A percentile compares a stretch with the other conserved stretches of the same genome.
Evolutionary conservation across 2,329 filamentous ascomycete species (phyloP).

Genomic region (Fusarium pseudocircinatum): DNA sequence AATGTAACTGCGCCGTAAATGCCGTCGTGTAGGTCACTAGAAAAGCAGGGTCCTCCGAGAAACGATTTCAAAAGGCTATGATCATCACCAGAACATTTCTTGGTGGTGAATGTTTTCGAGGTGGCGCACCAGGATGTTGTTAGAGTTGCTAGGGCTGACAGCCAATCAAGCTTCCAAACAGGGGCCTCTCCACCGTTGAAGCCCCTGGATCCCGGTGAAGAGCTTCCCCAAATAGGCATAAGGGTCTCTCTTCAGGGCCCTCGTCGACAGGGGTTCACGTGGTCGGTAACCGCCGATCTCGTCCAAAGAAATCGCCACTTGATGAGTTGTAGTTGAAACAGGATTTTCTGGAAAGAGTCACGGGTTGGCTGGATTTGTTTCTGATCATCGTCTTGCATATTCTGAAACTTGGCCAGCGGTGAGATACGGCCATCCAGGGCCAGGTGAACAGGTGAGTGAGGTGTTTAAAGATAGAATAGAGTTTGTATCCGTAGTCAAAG

Average conservation of each 20-base stretch:
- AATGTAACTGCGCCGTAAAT: constrained; percentile 6
- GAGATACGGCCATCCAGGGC: background rate
- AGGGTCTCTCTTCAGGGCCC: constrained; percentile 16
- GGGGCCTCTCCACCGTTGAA: constrained; percentile 8
- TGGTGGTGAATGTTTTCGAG: constrained; percentile 27
- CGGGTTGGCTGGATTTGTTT: constrained; percentile 20
- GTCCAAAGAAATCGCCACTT: constrained; percentile 32
- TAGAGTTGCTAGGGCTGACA: constrained; percentile 4
- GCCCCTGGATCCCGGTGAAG: constrained; percentile 15
- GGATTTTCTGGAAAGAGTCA: constrained; percentile 35
- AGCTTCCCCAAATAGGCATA: constrained; percentile 21
- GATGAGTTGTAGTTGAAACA: constrained; percentile 31
- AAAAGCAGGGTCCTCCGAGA: constrained; percentile 28
- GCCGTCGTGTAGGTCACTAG: constrained; percentile 19
- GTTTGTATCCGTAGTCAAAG: background rate
- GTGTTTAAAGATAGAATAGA: background rate
- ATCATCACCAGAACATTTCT: constrained; percentile 30
- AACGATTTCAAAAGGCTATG: constrained; percentile 33
- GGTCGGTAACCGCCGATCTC: constrained; percentile 35
- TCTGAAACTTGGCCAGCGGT: constrained; percentile 33
- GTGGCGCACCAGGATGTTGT: constrained; percentile 23
- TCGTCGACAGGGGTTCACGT: constrained; percentile 27
- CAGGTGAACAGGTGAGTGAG: background rate
- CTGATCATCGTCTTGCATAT: constrained; percentile 34
- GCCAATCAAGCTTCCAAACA: constrained; percentile 34